Evolutionary conservation across 2,329 filamentous ascomycete species (phyloP).

Genomic region (Emydomyces testavorans): DNA sequence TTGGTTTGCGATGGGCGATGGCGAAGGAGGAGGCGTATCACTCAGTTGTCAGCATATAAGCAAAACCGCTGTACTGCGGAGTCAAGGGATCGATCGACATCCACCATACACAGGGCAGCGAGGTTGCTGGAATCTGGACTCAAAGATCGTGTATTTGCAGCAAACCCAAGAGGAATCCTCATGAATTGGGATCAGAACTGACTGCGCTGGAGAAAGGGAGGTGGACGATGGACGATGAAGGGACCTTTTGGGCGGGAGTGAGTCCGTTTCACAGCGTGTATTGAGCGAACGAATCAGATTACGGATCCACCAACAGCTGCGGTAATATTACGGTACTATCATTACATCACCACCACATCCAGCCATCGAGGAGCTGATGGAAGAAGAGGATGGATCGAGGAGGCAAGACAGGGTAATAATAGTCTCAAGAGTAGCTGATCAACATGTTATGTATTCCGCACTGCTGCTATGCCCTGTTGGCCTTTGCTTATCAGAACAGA

Average conservation of each 20-base stretch:
- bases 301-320: neutral
- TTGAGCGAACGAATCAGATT: constrained; percentile 3
- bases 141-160: neutral
- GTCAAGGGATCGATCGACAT: neutral
- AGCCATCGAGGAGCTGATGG: too few species aligned
- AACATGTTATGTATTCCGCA: too few species aligned
- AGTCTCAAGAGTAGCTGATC: too few species aligned
- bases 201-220: constrained; percentile 1
- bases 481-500: too few species aligned
- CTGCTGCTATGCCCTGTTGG: too few species aligned
- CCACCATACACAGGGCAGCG: constrained; percentile 4
- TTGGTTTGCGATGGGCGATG: neutral
- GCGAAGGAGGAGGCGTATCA: neutral
- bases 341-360: constrained; percentile 4
- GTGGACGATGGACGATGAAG: constrained; percentile 5
- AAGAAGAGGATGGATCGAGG: neutral
- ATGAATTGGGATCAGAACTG: constrained; percentile 5
- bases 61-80: constrained; percentile 11
- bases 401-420: neutral
- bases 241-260: neutral
- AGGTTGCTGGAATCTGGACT: neutral
- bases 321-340: constrained; percentile 9
- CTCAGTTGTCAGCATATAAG: neutral
- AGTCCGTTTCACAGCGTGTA: constrained; percentile 4
- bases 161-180: neutral